Base-by-base conservation (phyloP, 768 basidiomycete genomes). In the Butyriboletus loyo region DNA sequence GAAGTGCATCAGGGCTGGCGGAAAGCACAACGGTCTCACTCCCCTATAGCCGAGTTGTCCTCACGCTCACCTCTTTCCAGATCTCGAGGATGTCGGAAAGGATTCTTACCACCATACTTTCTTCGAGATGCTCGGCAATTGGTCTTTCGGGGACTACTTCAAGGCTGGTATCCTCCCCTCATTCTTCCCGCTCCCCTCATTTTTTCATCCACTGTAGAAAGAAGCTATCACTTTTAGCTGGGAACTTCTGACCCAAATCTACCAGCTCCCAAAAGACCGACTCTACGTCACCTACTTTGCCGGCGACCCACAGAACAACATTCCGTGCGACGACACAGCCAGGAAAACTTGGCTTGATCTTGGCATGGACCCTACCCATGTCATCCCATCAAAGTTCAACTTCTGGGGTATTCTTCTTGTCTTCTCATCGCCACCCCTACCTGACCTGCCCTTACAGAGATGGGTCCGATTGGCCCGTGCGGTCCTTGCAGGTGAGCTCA, bases 61-160 rank as follows among this genome's bases (percentile, higher is more conserved):
- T 7, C 24, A 30, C 31, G 34, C 46, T 55, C 42, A 67, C 38
- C 38, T 25, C 22, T 14, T 36, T 13, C 9, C 27, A 98, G 97
- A 99, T 72, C 80, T 99, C 52, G 97, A 99, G 67, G 97, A 99
- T 72, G 97, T 99, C 52, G 97, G 97, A 35, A 96, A 94, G 72
- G 97, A 98, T 68, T 95, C 93, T 2, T 98, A 98, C 70, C 96
- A 98, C 65, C 90, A 96, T 66, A 97, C 92, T 2, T 95, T 96
- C 75, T 99, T 99, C 65, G 97, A 99, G 74, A 99, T 99, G 97
- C 74, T 99, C 57, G 97, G 97, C 35, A 99, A 99, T 71, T 99
- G 97, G 97, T 98, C 95, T 5, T 99, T 98, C 61, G 97, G 97
- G 0, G 95, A 99, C 71, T 99, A 99, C 76, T 99, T 99, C 85